These are phyloP conservation scores for Panicum virgatum DNA, from an alignment of 202 grass and related monocot species.

Conservation along the genomic window DNA sequence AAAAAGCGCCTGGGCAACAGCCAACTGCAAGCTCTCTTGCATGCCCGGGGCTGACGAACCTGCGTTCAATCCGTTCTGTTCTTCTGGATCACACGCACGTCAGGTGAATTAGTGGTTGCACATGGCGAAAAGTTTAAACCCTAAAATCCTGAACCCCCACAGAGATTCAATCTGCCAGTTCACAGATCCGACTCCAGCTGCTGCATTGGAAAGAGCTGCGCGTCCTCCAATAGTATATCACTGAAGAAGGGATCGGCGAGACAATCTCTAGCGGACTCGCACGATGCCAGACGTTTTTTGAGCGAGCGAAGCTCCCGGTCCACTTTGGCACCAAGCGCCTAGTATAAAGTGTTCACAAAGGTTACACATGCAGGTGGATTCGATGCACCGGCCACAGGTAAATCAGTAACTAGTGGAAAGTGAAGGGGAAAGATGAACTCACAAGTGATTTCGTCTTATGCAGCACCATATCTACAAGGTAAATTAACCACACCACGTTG, in stretches of 20 bases:
- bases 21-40: constrained; percentile 37
- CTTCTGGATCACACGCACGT: neutral
- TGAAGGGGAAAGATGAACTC: constrained; percentile 36
- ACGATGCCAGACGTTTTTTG: constrained; percentile 71
- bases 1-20: neutral
- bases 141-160: no score
- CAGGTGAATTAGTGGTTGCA: neutral
- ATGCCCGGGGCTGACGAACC: neutral
- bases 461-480: constrained; percentile 84
- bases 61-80: no score
- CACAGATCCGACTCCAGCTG: neutral
- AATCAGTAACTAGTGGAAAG: neutral
- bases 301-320: constrained; percentile 80
- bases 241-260: constrained; percentile 72
- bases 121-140: neutral
- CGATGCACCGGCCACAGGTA: neutral
- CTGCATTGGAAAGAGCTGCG: neutral
- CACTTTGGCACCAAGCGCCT: constrained; percentile 58
- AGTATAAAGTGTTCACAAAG: neutral
- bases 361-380: constrained; percentile 20
- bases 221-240: constrained; percentile 37
- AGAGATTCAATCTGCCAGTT: neutral
- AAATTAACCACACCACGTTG: constrained; percentile 88
- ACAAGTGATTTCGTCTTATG: constrained; percentile 66
- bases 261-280: constrained; percentile 61